These are phyloP conservation scores for Ceratocystis diversiconidia DNA, from an alignment of 2,329 filamentous ascomycete species.

Conservation along the genomic window DNA sequence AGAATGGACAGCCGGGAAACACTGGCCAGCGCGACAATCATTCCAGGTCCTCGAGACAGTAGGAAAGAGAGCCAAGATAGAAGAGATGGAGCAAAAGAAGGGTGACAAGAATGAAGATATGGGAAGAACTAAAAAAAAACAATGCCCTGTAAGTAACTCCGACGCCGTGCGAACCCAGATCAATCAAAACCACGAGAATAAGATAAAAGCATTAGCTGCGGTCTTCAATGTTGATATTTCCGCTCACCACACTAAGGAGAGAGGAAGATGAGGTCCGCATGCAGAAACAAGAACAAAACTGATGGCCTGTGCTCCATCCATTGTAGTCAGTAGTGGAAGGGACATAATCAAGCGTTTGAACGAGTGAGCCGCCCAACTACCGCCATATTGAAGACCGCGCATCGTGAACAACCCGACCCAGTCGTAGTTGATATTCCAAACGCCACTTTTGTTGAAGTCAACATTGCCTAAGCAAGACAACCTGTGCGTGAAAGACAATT, in stretches of 20 bases:
- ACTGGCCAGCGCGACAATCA: background rate
- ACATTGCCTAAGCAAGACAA: background rate
- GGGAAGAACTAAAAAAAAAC: constrained; percentile 12
- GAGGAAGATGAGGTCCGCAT: background rate
- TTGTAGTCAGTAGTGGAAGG: background rate
- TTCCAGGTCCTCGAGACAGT: background rate
- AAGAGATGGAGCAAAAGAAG: constrained; percentile 7
- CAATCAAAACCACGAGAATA: constrained; percentile 16
- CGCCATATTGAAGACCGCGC: constrained; percentile 6
- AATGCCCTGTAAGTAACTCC: constrained; percentile 19
- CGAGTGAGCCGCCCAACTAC: background rate
- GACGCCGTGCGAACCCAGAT: constrained; percentile 18
- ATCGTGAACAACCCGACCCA: constrained; percentile 6
- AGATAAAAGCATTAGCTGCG: constrained; percentile 16
- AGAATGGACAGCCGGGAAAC: background rate
- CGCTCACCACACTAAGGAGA: background rate
- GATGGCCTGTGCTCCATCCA: background rate
- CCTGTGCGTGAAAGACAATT: background rate
- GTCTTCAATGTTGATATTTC: constrained; percentile 4
- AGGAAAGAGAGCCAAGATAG: background rate
- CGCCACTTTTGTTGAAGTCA: background rate
- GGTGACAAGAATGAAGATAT: constrained; percentile 12
- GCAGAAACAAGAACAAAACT: background rate
- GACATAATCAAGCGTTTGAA: background rate
- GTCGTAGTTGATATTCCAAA: constrained; percentile 6